Conservation (phyloP, 2,329 filamentous ascomycete genomes). For the Penicillium sp. region DNA sequence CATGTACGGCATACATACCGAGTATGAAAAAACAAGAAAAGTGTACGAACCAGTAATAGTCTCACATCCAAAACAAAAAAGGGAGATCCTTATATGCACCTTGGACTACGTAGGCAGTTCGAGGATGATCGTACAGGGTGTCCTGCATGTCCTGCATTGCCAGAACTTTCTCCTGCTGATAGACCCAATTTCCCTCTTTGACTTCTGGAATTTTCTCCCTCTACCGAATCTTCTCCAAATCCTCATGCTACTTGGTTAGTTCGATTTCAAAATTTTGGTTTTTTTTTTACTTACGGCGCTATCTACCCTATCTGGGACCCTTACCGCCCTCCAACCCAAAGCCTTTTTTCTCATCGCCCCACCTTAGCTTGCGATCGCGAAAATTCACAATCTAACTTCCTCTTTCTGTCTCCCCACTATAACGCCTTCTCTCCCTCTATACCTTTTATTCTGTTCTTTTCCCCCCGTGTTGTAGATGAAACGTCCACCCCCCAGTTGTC, state of each 20-base stretch:
- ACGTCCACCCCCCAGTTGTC: slow-evolving; percentile 36
- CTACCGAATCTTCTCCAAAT: too few species aligned
- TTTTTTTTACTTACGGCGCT: slow-evolving; percentile 6
- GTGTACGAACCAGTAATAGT: not conserved
- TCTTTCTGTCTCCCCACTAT: slow-evolving; percentile 4
- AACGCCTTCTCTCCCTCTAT: not conserved
- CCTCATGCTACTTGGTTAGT: not conserved
- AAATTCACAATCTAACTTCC: slow-evolving; percentile 23
- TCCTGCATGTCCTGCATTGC: slow-evolving; percentile 6
- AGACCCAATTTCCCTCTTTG: not conserved
- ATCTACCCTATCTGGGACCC: slow-evolving; percentile 17
- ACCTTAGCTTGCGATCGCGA: slow-evolving; percentile 38
- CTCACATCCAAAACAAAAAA: not conserved
- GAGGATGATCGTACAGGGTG: slow-evolving; percentile 1
- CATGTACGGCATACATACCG: not conserved
- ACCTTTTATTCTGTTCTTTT: slow-evolving; percentile 3
- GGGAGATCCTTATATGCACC: not conserved
- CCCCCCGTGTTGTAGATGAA: slow-evolving; percentile 39
- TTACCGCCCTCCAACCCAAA: slow-evolving; percentile 11
- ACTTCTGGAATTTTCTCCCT: not conserved
- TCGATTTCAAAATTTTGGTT: not conserved
- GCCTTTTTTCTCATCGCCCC: slow-evolving; percentile 36
- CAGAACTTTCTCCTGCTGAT: not conserved
- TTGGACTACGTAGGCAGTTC: not conserved
- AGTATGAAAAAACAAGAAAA: not conserved